Base-by-base conservation (phyloP, 2,329 filamentous ascomycete species). In the Aspergillus piperis region DNA sequence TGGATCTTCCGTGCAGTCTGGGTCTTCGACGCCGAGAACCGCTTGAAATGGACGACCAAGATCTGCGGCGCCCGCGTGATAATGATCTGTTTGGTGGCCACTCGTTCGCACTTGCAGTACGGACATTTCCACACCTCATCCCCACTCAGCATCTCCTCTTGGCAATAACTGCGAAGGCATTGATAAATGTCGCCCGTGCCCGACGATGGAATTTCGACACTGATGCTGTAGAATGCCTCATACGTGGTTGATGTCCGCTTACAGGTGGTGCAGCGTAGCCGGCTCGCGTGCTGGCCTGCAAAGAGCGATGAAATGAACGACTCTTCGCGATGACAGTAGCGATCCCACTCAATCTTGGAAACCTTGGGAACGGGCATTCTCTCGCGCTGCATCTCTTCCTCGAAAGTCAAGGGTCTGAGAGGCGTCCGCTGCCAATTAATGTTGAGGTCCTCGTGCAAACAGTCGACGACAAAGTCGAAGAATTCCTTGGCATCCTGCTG, bases 401-500 rank as follows among this genome's bases (percentile, higher is more conserved):
- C 77, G 15, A 83, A 81, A 0, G 84, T 87, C 42, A 90, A 77
- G 5, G 83, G 81, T 53, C 82, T 81, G 2, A 89, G 78, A 0
- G 84, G 86, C 2, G 79, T 81, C 56, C 83, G 80, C 62, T 85
- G 81, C 80, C 86, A 90, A 30, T 84, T 83, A 6, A 82, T 77
- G 72, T 96, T 96, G 5, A 96, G 88, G 75, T 99, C 95, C 71
- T 95, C 90, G 67, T 94, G 89, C 11, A 98, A 81, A 65, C 90
- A 88, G 56, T 91, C 88, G 39, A 96, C 83, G 25, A 97, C 75
- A 71, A 96, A 96, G 49, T 88, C 87, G 66, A 94, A 88, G 67
- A 96, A 96, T 70, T 98, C 95, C 65, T 93, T 90, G 1, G 92
- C 90, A 71, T 99, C 95, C 76, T 98, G 95, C 72, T 98, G 94